phyloP scores from a whole-genome alignment of 2,329 filamentous ascomycete genomes.

The Calonectria pauciramosa region DNA sequence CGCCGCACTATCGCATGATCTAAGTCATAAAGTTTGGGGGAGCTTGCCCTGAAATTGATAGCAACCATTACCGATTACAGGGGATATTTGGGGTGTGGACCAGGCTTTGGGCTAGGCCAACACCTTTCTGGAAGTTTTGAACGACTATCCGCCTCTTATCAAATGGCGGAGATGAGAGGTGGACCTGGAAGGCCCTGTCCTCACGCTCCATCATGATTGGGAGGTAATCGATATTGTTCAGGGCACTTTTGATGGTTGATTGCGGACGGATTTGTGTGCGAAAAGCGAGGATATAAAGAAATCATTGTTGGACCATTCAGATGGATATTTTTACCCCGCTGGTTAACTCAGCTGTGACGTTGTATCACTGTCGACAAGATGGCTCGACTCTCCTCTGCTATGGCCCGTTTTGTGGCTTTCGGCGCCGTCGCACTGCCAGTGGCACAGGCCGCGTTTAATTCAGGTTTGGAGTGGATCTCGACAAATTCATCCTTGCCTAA shows the following conservation, averaged over 20 bases:
- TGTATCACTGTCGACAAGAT: neutral
- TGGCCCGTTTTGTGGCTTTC: neutral
- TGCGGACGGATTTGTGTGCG: neutral
- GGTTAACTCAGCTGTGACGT: neutral
- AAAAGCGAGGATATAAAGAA: neutral
- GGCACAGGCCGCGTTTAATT: slow-evolving; percentile 18
- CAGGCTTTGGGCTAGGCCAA: neutral
- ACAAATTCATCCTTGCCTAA: slow-evolving; percentile 45
- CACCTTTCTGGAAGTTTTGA: neutral
- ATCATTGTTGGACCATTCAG: no score
- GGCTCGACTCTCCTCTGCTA: neutral
- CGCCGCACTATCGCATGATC: neutral
- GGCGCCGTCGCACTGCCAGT: slow-evolving; percentile 8
- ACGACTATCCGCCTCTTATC: neutral
- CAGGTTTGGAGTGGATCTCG: slow-evolving; percentile 42
- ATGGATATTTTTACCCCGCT: neutral
- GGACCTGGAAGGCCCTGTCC: neutral
- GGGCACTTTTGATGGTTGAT: neutral
- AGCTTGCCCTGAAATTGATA: neutral
- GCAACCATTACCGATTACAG: neutral
- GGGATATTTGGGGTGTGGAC: neutral
- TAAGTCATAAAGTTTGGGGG: neutral
- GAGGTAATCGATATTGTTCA: neutral
- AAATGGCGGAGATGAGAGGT: slow-evolving; percentile 12
- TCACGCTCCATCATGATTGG: neutral